A percentile compares a stretch with the other conserved stretches of the same genome.
Evolutionary conservation across 441 rosid species (phyloP).

Genomic region (Omphalea diandra): DNA sequence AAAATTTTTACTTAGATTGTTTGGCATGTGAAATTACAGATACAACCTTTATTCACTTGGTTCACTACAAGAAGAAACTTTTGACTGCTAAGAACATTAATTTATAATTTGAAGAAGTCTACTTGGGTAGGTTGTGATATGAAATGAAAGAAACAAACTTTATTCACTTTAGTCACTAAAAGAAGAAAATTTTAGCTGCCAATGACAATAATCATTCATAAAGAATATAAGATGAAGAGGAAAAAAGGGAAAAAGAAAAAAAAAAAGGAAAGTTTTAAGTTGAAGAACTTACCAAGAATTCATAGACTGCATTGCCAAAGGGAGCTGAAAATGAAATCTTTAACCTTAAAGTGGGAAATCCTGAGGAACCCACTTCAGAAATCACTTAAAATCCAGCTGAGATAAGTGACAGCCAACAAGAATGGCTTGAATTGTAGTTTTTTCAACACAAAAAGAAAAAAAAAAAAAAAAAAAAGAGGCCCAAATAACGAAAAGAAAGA

Average conservation of each 20-base stretch:
- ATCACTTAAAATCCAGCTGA: conserved; percentile 34
- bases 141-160: conserved; percentile 2
- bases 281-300: conserved; percentile 46
- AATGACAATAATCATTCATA: too few relatives aligned
- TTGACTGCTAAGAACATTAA: too few relatives aligned
- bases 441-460: conserved; percentile 27
- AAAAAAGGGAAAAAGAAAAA: background rate
- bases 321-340: conserved; percentile 25
- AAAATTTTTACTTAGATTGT: background rate
- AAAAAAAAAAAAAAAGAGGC: too few relatives aligned
- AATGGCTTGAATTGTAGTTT: conserved; percentile 30
- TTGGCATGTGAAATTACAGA: too few relatives aligned
- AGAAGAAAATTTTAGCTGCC: background rate
- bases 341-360: conserved; percentile 22
- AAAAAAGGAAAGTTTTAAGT: background rate
- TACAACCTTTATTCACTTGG: too few relatives aligned
- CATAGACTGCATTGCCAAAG: conserved; percentile 42
- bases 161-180: background rate
- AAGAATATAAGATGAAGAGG: background rate
- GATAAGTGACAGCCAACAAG: conserved; percentile 29
- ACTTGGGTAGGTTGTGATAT: background rate
- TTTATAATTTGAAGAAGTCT: too few relatives aligned
- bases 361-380: conserved; percentile 31
- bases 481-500: too few relatives aligned
- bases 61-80: too few relatives aligned